phyloP scores from a whole-genome alignment of 2,329 filamentous ascomycete species.

The Bisporella sp. region DNA sequence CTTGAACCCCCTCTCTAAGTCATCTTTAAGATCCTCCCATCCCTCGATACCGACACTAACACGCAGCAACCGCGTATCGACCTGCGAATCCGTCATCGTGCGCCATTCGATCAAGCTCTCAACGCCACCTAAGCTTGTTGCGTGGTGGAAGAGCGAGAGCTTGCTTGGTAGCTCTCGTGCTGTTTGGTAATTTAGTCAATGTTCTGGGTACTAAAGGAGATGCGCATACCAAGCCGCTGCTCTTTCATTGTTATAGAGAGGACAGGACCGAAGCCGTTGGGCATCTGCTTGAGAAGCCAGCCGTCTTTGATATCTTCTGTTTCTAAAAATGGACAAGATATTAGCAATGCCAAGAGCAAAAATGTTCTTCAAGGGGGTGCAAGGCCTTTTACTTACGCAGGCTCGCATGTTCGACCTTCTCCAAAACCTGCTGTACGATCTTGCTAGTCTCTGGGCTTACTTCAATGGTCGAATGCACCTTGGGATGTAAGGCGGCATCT shows the following conservation, averaged over 20 bases:
- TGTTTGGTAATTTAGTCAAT: too few relatives aligned
- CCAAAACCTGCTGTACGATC: conserved; percentile 47
- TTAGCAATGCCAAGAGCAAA: too few relatives aligned
- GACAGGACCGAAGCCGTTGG: conserved; percentile 80
- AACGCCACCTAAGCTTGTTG: conserved; percentile 87
- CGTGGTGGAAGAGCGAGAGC: conserved; percentile 82
- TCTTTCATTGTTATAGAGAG: conserved; percentile 67
- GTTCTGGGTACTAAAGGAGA: too few relatives aligned
- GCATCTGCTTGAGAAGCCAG: conserved; percentile 88
- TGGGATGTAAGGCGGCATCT: conserved; percentile 24
- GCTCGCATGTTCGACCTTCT: conserved; percentile 66
- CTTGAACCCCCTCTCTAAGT: conserved; percentile 62
- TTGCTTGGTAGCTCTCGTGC: conserved; percentile 67
- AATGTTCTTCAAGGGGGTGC: too few relatives aligned
- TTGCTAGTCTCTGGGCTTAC: conserved; percentile 30
- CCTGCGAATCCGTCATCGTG: conserved; percentile 70
- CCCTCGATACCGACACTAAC: conserved; percentile 84
- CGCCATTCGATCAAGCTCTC: conserved; percentile 97
- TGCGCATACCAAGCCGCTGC: conserved; percentile 37
- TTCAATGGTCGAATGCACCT: conserved; percentile 1
- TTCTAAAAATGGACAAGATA: too few relatives aligned
- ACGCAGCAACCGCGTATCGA: conserved; percentile 67
- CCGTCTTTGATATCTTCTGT: conserved; percentile 39
- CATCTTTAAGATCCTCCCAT: conserved; percentile 74
- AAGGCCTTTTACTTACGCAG: conserved; percentile 51